A percentile compares a stretch with the other conserved stretches of the same genome.
These are phyloP conservation scores for Candida frijolesensis DNA, from an alignment of 1,139 yeast species.

Conservation along the genomic window DNA sequence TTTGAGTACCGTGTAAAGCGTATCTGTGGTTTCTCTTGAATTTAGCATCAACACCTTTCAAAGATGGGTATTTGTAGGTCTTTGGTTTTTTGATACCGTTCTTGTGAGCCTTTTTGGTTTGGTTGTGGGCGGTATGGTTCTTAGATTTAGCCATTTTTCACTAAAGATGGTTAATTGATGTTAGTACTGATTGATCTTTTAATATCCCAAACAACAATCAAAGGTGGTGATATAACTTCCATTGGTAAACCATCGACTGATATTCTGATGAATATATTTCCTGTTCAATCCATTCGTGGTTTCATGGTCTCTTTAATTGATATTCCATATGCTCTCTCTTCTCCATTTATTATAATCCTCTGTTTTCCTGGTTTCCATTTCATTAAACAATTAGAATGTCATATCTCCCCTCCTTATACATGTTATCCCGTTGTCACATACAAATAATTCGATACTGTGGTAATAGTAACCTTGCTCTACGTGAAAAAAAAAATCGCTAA, in stretches of 20 bases:
- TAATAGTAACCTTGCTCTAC: neutral
- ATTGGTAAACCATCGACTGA: neutral
- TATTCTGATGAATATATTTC: neutral
- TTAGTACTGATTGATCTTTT: conserved; percentile 25
- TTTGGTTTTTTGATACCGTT: conserved; percentile 99
- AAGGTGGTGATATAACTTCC: no score
- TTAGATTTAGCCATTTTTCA: conserved; percentile 91
- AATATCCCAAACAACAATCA: no score
- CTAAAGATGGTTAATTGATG: conserved; percentile 15
- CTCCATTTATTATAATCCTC: neutral
- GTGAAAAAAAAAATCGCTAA: conserved; percentile 1
- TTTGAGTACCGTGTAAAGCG: conserved; percentile 97
- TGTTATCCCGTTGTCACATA: conserved; percentile 4
- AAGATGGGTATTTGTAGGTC: conserved; percentile 96
- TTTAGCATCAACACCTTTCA: conserved; percentile 99
- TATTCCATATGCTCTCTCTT: neutral
- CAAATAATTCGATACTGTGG: conserved; percentile 7
- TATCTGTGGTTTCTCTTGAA: conserved; percentile 99
- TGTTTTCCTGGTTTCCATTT: neutral
- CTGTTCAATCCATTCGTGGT: neutral
- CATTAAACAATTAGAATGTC: neutral
- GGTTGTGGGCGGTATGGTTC: conserved; percentile 99
- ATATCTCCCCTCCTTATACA: neutral
- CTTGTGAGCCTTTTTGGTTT: conserved; percentile 99
- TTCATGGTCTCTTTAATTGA: neutral